Evolutionary conservation across 2,329 filamentous ascomycete species (phyloP), one percentile per base, ranked within the genome.

Genomic region (Aspergillus floridensis): DNA sequence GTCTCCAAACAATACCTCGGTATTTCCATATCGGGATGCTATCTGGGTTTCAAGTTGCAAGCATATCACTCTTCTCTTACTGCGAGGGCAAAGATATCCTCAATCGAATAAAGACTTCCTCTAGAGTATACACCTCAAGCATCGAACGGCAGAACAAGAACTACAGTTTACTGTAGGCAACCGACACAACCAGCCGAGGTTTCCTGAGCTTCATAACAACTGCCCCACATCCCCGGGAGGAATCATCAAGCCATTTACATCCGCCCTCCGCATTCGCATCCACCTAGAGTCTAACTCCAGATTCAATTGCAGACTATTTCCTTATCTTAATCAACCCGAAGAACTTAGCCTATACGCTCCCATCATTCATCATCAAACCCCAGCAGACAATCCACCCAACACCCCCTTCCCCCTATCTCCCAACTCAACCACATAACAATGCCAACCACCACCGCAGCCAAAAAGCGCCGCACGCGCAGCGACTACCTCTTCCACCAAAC

Each of bases 401-500:
- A 19, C 38, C 14, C 7, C 14, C 5, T 5, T 10, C 10, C 19
- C 19, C 21, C 4, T 11, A 12, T 52, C n/a, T 10, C 19, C 31
- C 10, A 47, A 14, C 5, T 12, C 31, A 44, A 44, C 35, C n/a
- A 16, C 21, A 38, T 8, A 6, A 29, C 41, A 38, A 26, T 24
- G 35, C n/a, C 29, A 51, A 12, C 14, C 14, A 16, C 31, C n/a
- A 67, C 68, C 52, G 64, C 74, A 35, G 78, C 86, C 52, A 93
- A 90, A 76, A 78, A 78, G 62, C 85, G 89, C 51, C 83, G 77
- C 50, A 84, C 64, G 47, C 71, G 91, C 62, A 78, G 79, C 44
- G 91, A 96, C 76, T 97, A 96, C 76, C 81, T 82, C 51, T 96
- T 88, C 73, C 80, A 87, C 47, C 82, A 93, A 29, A 90, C 95